Evolutionary conservation across 352 stramenopile genomes (phyloP).

Genomic region (Pythium apleroticum): DNA sequence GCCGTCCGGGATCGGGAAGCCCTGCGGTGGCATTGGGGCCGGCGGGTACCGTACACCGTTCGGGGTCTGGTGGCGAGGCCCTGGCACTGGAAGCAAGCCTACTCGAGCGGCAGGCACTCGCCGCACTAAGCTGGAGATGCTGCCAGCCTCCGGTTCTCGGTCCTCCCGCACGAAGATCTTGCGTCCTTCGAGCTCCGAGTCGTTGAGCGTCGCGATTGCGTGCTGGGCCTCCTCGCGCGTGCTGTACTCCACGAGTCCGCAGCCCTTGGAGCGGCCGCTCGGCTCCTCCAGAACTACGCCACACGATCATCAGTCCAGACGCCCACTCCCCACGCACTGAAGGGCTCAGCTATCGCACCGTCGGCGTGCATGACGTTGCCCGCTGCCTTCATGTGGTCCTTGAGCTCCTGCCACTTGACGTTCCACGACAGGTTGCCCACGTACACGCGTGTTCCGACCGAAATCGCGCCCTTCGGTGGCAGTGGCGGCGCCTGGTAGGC

Average conservation of each 20-base stretch:
- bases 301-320: constrained; percentile 1
- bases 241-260: constrained; percentile 72
- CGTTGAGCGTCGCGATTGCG: constrained; percentile 90
- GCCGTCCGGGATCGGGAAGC: constrained; percentile 15
- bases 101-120: constrained; percentile 10
- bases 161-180: constrained; percentile 89
- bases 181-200: constrained; percentile 92
- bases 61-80: background rate
- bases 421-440: constrained; percentile 92
- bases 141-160: constrained; percentile 64
- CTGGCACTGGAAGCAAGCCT: background rate
- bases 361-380: constrained; percentile 83
- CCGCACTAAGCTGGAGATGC: constrained; percentile 67
- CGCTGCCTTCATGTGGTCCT: constrained; percentile 93
- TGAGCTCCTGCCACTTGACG: constrained; percentile 94
- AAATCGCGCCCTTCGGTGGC: background rate
- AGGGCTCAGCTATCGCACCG: constrained; percentile 31
- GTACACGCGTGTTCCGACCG: constrained; percentile 66
- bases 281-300: constrained; percentile 67
- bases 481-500: background rate
- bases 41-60: background rate
- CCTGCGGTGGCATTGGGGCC: constrained; percentile 12
- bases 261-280: constrained; percentile 90
- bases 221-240: constrained; percentile 70
- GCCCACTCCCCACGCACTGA: background rate